Conservation (phyloP, 2,329 filamentous ascomycete species). For the Cordyceps cateniannulata region DNA sequence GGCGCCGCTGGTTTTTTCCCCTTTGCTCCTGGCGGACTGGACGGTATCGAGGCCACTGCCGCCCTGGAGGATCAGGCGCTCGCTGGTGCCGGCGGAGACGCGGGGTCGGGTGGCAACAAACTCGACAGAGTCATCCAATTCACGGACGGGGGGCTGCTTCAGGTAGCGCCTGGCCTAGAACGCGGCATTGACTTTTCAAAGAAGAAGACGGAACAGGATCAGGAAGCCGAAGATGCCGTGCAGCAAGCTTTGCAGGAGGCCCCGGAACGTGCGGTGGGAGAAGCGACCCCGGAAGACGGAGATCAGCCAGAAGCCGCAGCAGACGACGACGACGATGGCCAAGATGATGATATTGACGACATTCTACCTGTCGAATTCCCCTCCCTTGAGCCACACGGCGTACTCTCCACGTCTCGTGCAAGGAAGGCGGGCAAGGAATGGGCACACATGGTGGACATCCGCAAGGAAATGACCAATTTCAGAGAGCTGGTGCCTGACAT, state of each 20-base stretch:
- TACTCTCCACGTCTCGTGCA: slow-evolving; percentile 62
- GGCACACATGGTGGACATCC: slow-evolving; percentile 98
- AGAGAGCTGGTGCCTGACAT: slow-evolving; percentile 89
- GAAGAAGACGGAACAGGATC: slow-evolving; percentile 47
- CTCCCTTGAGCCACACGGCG: slow-evolving; percentile 76
- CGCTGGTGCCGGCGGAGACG: slow-evolving; percentile 38
- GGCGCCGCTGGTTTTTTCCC: slow-evolving; percentile 92
- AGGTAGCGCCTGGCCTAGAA: slow-evolving; percentile 73
- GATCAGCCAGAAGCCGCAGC: slow-evolving; percentile 26
- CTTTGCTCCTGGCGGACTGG: slow-evolving; percentile 84
- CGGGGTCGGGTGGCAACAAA: slow-evolving; percentile 43
- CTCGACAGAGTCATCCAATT: slow-evolving; percentile 86
- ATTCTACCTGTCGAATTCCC: slow-evolving; percentile 90
- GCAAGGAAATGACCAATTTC: slow-evolving; percentile 90
- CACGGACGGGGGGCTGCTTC: slow-evolving; percentile 68
- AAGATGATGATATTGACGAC: slow-evolving; percentile 68
- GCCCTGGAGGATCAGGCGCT: slow-evolving; percentile 73
- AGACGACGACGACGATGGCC: slow-evolving; percentile 26
- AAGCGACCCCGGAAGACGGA: slow-evolving; percentile 25
- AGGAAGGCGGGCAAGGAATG: slow-evolving; percentile 79
- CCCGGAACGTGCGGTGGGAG: slow-evolving; percentile 33
- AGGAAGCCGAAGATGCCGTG: slow-evolving; percentile 62
- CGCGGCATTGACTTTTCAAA: slow-evolving; percentile 69
- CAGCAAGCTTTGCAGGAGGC: slow-evolving; percentile 54
- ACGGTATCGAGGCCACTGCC: slow-evolving; percentile 78